phyloP scores from a whole-genome alignment of 306 rosid genomes.

The Sicyos baderoa region DNA sequence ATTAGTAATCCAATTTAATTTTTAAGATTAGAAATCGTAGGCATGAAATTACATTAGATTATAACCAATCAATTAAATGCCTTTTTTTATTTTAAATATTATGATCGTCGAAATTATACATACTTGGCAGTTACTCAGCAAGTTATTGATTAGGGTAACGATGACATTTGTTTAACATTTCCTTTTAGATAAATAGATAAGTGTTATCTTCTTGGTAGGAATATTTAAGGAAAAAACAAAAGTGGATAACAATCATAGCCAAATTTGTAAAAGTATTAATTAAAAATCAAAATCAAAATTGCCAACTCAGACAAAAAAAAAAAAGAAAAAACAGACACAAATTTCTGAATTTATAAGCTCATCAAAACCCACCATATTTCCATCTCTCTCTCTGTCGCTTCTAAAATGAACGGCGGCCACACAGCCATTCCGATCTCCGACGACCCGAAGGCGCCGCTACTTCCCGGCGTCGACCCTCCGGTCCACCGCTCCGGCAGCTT shows the following conservation, averaged over 20 bases:
- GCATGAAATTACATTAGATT: no score
- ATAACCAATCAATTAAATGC: no score
- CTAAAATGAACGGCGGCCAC: slow-evolving; percentile 32
- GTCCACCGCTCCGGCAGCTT: slow-evolving; percentile 20
- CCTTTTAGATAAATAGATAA: no score
- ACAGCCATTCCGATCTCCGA: slow-evolving; percentile 18
- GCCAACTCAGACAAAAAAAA: neutral
- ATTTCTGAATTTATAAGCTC: neutral
- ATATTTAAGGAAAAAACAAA: neutral
- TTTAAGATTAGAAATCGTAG: no score
- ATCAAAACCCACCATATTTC: neutral
- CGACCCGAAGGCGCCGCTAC: slow-evolving; percentile 52
- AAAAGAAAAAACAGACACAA: neutral
- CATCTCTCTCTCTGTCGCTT: neutral
- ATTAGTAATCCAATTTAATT: no score
- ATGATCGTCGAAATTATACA: no score
- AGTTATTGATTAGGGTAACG: no score
- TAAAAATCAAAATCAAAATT: neutral
- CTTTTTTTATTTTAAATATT: no score
- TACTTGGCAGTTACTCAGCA: no score
- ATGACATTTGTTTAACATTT: no score
- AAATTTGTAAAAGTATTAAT: neutral
- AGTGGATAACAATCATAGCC: no score
- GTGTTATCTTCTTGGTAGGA: no score
- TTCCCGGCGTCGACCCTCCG: slow-evolving; percentile 32